Evolutionary conservation across 1,284 basidiomycete genomes (phyloP).

Genomic region (Boletus mariae): DNA sequence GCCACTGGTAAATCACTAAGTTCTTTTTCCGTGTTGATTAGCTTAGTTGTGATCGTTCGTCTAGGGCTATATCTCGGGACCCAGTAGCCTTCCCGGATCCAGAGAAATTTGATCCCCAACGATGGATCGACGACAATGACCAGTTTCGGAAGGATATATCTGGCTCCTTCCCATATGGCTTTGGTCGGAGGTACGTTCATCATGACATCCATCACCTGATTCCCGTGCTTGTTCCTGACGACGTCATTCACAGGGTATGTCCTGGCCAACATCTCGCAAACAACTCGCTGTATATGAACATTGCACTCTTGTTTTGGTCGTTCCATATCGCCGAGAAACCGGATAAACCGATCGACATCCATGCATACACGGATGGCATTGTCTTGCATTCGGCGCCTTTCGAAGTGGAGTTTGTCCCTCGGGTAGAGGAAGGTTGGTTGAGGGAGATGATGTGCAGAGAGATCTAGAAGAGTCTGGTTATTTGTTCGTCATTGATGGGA

Average conservation of each 20-base stretch:
- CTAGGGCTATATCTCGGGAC: constrained; percentile 51
- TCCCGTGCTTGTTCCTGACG: constrained; percentile 3
- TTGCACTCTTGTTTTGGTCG: constrained; percentile 23
- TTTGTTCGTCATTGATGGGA: no score
- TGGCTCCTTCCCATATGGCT: constrained; percentile 53
- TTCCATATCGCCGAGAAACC: constrained; percentile 17
- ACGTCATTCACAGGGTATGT: constrained; percentile 11
- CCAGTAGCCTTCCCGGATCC: constrained; percentile 55
- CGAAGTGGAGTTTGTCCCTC: constrained; percentile 16
- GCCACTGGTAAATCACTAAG: constrained; percentile 24
- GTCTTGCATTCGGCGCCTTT: constrained; percentile 9
- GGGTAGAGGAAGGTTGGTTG: constrained; percentile 9
- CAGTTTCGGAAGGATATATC: constrained; percentile 45
- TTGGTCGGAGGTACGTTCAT: constrained; percentile 47
- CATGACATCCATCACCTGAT: constrained; percentile 1
- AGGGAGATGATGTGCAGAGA: constrained; percentile 3
- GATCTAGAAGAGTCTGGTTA: no score
- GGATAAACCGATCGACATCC: constrained; percentile 12
- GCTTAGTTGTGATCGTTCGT: background rate
- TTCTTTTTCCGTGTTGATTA: background rate
- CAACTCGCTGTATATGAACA: constrained; percentile 18
- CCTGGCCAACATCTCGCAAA: constrained; percentile 20
- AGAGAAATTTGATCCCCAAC: constrained; percentile 53
- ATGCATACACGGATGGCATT: constrained; percentile 7
- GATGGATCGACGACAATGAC: constrained; percentile 53